These are phyloP conservation scores for Knoxdaviesia capensis DNA, from an alignment of 2,329 filamentous ascomycete species.

Conservation along the genomic window DNA sequence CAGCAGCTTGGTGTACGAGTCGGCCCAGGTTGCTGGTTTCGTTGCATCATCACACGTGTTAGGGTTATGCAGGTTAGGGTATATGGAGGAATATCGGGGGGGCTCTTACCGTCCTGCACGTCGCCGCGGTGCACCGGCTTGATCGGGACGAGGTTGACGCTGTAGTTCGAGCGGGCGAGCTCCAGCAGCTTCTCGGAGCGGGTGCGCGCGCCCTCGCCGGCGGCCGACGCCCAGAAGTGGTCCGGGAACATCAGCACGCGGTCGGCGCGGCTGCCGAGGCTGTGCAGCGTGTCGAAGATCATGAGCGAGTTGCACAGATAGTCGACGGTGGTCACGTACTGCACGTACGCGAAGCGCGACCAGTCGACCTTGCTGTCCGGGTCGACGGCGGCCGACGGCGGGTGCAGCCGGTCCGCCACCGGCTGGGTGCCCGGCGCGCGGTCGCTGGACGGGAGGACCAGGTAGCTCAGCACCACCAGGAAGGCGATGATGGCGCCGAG, in stretches of 20 bases:
- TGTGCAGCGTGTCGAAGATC: conserved; percentile 23
- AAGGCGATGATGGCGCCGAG: no score
- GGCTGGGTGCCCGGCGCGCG: neutral
- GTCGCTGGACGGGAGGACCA: no score
- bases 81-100: neutral
- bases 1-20: conserved; percentile 46
- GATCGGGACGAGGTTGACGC: conserved; percentile 21
- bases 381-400: neutral
- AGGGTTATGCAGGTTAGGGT: neutral
- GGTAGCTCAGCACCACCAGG: no score
- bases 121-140: conserved; percentile 16
- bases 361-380: conserved; percentile 14
- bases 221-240: conserved; percentile 13
- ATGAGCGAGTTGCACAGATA: conserved; percentile 30
- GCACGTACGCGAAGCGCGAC: conserved; percentile 24
- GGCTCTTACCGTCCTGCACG: conserved; percentile 15
- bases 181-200: conserved; percentile 15
- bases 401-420: neutral
- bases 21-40: conserved; percentile 33
- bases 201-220: conserved; percentile 9
- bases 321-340: conserved; percentile 25
- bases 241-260: conserved; percentile 25
- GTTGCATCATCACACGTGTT: no score
- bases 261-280: conserved; percentile 20
- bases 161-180: conserved; percentile 22